These are phyloP conservation scores for Acanthamoeba divionensis DNA, from an alignment of 208 protist species.

Conservation along the genomic window DNA sequence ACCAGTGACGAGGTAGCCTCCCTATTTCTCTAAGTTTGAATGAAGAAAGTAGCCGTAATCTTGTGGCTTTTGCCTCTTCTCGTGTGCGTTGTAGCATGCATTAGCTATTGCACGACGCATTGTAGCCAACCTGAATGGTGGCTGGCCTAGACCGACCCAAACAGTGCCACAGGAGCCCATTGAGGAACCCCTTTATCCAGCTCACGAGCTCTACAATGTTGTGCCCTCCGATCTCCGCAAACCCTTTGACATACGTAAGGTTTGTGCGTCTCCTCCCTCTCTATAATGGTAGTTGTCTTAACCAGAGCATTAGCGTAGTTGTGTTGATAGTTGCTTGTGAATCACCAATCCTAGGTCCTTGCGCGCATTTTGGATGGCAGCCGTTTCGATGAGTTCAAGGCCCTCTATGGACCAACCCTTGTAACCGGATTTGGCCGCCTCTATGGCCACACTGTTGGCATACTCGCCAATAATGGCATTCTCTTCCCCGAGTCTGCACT, in stretches of 20 bases:
- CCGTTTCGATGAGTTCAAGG: constrained; percentile 93
- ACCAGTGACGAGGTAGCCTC: too few species aligned
- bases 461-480: constrained; percentile 95
- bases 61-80: too few species aligned
- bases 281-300: too few species aligned
- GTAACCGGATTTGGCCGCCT: constrained; percentile 81
- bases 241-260: neutral
- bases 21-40: too few species aligned
- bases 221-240: neutral
- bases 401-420: constrained; percentile 88
- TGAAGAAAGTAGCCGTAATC: too few species aligned
- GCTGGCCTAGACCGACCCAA: too few species aligned
- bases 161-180: too few species aligned
- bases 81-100: constrained; percentile 88
- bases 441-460: constrained; percentile 92
- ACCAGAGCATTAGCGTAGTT: too few species aligned
- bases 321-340: constrained; percentile 80
- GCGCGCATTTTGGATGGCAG: constrained; percentile 92
- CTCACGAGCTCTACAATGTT: neutral
- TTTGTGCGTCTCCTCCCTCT: too few species aligned
- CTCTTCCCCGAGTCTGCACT: constrained; percentile 89
- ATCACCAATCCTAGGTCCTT: too few species aligned
- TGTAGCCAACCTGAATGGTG: too few species aligned
- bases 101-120: constrained; percentile 85
- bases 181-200: neutral